These are phyloP conservation scores for Metschnikowia bowlesiae DNA, from an alignment of 805 yeast species.

Conservation along the genomic window DNA sequence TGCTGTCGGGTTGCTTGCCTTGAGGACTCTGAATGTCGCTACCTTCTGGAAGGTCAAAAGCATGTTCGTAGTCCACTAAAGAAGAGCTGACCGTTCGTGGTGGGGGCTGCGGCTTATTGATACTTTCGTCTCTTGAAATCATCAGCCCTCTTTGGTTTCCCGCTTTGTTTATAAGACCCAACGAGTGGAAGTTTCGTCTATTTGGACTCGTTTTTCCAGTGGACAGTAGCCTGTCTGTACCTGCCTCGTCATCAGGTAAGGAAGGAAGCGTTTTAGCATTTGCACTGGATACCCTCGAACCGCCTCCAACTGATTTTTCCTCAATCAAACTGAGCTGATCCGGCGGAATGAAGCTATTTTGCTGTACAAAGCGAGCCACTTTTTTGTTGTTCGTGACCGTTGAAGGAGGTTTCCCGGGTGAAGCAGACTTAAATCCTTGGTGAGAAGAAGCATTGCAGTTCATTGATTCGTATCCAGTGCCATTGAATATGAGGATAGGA, in stretches of 20 bases:
- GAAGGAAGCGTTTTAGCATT: conserved; percentile 11
- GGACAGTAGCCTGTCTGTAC: background rate
- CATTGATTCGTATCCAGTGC: conserved; percentile 34
- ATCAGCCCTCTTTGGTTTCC: background rate
- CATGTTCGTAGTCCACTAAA: background rate
- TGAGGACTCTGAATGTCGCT: background rate
- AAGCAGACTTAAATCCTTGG: background rate
- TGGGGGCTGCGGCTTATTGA: background rate
- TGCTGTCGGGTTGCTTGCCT: background rate
- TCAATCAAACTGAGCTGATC: conserved; percentile 43
- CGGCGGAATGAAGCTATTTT: conserved; percentile 18
- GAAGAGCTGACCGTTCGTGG: background rate
- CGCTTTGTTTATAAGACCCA: background rate
- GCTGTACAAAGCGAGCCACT: conserved; percentile 21
- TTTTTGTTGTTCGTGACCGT: conserved; percentile 24
- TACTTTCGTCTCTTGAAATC: background rate
- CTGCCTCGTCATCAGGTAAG: background rate
- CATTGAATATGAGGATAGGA: conserved; percentile 28
- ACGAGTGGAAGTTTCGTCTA: background rate
- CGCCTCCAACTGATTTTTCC: conserved; percentile 28
- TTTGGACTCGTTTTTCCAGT: background rate
- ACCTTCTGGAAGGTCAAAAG: background rate
- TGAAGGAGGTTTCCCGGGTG: conserved; percentile 24
- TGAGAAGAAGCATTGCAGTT: conserved; percentile 2
- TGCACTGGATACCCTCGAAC: conserved; percentile 31